phyloP scores from a whole-genome alignment of 768 basidiomycete species.

The Mycena alexandri region DNA sequence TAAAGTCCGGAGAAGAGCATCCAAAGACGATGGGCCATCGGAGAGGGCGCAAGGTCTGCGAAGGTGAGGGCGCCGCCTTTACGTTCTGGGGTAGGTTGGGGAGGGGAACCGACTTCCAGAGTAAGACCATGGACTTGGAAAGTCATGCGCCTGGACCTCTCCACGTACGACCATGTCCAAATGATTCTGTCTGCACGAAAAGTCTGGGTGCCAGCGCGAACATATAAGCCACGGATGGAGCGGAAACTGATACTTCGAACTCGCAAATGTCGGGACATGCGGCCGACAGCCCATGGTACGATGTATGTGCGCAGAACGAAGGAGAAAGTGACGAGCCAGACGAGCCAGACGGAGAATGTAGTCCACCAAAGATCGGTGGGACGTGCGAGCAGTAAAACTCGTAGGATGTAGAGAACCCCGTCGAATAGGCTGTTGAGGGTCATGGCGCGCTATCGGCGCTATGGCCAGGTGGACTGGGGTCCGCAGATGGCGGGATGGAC shows the following conservation, averaged over 20 bases:
- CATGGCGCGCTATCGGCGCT: slow-evolving; percentile 2
- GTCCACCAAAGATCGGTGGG: slow-evolving; percentile 51
- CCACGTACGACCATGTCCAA: slow-evolving; percentile 65
- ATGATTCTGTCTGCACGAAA: slow-evolving; percentile 80
- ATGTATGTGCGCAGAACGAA: slow-evolving; percentile 76
- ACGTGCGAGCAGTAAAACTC: slow-evolving; percentile 28
- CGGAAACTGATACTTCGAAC: slow-evolving; percentile 81
- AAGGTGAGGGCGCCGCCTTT: slow-evolving; percentile 52
- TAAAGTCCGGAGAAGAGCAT: slow-evolving; percentile 56
- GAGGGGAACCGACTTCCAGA: slow-evolving; percentile 56
- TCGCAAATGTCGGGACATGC: slow-evolving; percentile 73
- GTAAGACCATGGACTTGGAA: slow-evolving; percentile 73
- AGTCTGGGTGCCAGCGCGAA: slow-evolving; percentile 65
- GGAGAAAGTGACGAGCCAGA: slow-evolving; percentile 65
- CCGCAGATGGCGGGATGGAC: too few species aligned
- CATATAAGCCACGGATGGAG: slow-evolving; percentile 83
- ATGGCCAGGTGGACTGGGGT: slow-evolving; percentile 14
- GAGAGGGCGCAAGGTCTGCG: slow-evolving; percentile 61
- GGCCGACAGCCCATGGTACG: slow-evolving; percentile 71
- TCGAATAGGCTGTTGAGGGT: slow-evolving; percentile 13
- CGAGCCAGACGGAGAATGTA: slow-evolving; percentile 60
- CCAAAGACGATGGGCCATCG: slow-evolving; percentile 56
- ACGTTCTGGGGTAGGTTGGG: slow-evolving; percentile 9
- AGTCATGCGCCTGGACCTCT: slow-evolving; percentile 68
- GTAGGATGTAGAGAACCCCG: slow-evolving; percentile 24